Evolutionary conservation across 208 protist species (phyloP), one percentile per base, ranked within the genome.

Genomic region (Crithidia mellificae): DNA sequence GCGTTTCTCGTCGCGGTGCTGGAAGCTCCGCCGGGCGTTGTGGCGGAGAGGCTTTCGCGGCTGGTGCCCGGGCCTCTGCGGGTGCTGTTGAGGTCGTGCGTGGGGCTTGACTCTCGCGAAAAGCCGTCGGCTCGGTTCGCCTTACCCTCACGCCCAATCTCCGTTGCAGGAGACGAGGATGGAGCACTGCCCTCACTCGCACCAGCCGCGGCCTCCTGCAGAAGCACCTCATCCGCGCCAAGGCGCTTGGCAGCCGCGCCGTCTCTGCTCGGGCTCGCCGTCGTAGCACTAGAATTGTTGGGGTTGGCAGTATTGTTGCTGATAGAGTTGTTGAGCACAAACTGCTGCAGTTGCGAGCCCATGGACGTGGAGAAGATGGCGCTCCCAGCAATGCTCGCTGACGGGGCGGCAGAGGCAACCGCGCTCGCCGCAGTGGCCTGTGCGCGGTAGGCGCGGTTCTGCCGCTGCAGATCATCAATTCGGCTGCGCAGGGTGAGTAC

Each of bases 401-500:
- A 41, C 34, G 34, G 34, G 36, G 22, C 30, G 11, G 36, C 30
- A 14, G 64, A 14, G 29, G 22, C 17, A 20, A n/a, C n/a, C n/a
- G n/a, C n/a, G n/a, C n/a, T n/a, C n/a, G n/a, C n/a, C n/a, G 19
- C 64, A 2, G 14, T 30, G 14, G 68, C 14, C 46, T 67, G 22
- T 29, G n/a, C 34, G 17, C 65, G 62, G 14, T 72, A 49, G 47
- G 46, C 47, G 57, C 69, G 68, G 19, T 69, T 49, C 56, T 77
- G 76, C 36, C 65, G 53, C 53, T 80, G 49, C 53, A 88, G 50
- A 24, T 81, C 72, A 25, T 77, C 68, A 30, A 84, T 77, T 57
- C 73, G 82, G 63, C 77, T 74, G 12, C 90, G 83, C 43, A 95
- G 74, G 29, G 91, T 66, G 5, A 91, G 74, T 3, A 93, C 90